Conservation (phyloP, 495 filamentous ascomycete genomes). For the Pseudotulostoma volvatum region DNA sequence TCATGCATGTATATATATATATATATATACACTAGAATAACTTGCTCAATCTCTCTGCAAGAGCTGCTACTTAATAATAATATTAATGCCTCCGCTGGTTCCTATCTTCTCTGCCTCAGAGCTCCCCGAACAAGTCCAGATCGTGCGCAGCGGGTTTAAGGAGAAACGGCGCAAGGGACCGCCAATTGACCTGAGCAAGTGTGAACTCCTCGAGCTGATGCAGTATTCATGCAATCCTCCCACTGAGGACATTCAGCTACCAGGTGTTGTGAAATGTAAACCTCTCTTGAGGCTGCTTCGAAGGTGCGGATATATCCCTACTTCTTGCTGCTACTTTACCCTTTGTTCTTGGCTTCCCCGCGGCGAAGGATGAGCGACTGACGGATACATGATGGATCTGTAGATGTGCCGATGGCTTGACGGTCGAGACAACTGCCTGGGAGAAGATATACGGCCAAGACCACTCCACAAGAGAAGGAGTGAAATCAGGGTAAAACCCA, state of each 20-base stretch:
- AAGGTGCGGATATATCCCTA: conserved; percentile 46
- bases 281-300: conserved; percentile 66
- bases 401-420: conserved; percentile 62
- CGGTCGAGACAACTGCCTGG: conserved; percentile 72
- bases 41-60: too few relatives aligned
- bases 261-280: conserved; percentile 49
- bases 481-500: neutral
- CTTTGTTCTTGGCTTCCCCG: conserved; percentile 3
- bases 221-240: conserved; percentile 63
- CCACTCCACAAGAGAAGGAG: neutral
- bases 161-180: conserved; percentile 29
- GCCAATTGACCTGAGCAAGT: conserved; percentile 43
- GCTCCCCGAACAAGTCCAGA: conserved; percentile 27
- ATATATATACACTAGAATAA: too few relatives aligned
- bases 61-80: neutral
- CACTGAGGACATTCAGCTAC: conserved; percentile 35
- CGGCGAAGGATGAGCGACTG: too few relatives aligned
- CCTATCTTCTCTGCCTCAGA: conserved; percentile 23
- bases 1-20: too few relatives aligned
- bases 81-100: conserved; percentile 26
- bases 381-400: too few relatives aligned
- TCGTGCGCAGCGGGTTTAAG: conserved; percentile 24
- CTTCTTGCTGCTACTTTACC: conserved; percentile 1
- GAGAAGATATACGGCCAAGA: conserved; percentile 19
- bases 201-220: conserved; percentile 58